Evolutionary conservation across 2,329 filamentous ascomycete genomes (phyloP).

Genomic region (Cladosporium sp.): DNA sequence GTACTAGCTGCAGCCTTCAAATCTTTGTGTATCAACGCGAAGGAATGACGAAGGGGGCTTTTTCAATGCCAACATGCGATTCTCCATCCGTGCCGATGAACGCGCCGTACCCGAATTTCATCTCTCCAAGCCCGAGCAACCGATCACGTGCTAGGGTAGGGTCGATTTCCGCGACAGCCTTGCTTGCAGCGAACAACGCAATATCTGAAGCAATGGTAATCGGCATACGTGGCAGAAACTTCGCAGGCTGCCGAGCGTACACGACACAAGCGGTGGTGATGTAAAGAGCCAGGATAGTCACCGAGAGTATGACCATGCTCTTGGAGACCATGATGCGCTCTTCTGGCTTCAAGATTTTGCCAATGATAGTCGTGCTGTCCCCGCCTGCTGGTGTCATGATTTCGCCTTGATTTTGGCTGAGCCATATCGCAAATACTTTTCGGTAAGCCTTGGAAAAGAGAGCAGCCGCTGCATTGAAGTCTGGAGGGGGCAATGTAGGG

Average conservation of each 20-base stretch:
- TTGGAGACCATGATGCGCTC: conserved; percentile 45
- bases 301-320: conserved; percentile 41
- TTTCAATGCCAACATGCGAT: conserved; percentile 48
- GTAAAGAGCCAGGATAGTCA: conserved; percentile 41
- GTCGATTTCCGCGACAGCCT: conserved; percentile 34
- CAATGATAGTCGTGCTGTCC: conserved; percentile 6
- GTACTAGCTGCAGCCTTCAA: no score
- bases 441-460: conserved; percentile 29
- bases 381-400: conserved; percentile 30
- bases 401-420: conserved; percentile 37
- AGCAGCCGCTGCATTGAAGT: conserved; percentile 21
- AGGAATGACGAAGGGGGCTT: conserved; percentile 33
- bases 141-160: neutral
- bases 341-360: conserved; percentile 22
- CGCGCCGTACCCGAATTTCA: conserved; percentile 43
- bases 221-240: conserved; percentile 47
- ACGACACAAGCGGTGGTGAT: conserved; percentile 37
- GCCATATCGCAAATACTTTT: conserved; percentile 37
- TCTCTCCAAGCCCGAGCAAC: neutral
- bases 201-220: conserved; percentile 45
- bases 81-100: conserved; percentile 45
- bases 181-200: conserved; percentile 44
- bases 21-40: neutral
- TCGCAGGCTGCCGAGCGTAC: conserved; percentile 38
- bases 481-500: conserved; percentile 30